These are phyloP conservation scores for Penicillium canariense DNA, from an alignment of 495 filamentous ascomycete species.

Conservation along the genomic window DNA sequence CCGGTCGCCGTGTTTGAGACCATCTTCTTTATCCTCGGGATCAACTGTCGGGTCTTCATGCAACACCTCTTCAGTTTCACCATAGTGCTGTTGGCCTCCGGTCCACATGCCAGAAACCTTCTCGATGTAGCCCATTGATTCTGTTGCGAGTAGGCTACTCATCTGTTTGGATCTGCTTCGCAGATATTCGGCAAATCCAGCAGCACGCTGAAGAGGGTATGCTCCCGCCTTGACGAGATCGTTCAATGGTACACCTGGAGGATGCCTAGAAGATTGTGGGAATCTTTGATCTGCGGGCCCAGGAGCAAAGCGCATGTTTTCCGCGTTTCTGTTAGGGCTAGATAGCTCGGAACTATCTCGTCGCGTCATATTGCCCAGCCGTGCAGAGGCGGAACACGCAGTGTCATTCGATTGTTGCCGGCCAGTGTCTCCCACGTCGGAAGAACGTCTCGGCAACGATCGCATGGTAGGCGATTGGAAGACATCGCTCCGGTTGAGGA, in stretches of 20 bases:
- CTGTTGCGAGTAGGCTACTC: conserved; percentile 81
- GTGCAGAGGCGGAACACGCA: conserved; percentile 30
- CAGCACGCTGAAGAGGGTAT: conserved; percentile 83
- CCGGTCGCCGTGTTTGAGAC: conserved; percentile 63
- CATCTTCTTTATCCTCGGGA: conserved; percentile 61
- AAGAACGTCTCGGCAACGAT: conserved; percentile 33
- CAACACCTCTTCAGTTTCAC: conserved; percentile 65
- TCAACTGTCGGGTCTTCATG: conserved; percentile 63
- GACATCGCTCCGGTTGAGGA: conserved; percentile 79
- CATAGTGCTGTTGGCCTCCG: conserved; percentile 85
- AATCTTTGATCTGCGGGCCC: conserved; percentile 24
- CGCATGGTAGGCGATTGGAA: conserved; percentile 82
- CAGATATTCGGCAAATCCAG: conserved; percentile 79
- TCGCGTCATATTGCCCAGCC: conserved; percentile 5
- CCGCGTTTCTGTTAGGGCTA: conserved; percentile 5
- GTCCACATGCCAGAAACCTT: conserved; percentile 98
- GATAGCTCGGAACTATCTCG: not conserved
- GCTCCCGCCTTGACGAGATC: conserved; percentile 70
- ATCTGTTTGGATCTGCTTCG: conserved; percentile 73
- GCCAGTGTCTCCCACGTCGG: conserved; percentile 22
- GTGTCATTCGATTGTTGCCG: conserved; percentile 45
- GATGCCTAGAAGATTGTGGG: not conserved
- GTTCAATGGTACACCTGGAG: conserved; percentile 14
- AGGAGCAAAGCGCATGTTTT: conserved; percentile 12
- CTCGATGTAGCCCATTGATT: conserved; percentile 96